phyloP scores from a whole-genome alignment of 441 rosid genomes.

The Jatropha multifida region DNA sequence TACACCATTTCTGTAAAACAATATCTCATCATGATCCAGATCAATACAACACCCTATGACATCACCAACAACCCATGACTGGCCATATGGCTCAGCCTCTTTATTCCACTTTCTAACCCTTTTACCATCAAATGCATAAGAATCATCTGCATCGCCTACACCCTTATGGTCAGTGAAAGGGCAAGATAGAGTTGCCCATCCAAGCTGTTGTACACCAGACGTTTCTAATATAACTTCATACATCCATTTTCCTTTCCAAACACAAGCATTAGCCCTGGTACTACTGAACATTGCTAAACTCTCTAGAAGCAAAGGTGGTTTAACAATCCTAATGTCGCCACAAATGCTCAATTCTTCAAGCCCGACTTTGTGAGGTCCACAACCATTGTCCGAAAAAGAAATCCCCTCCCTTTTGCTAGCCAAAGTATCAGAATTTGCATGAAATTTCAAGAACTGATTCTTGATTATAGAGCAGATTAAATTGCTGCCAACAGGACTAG shows the following conservation, averaged over 20 bases:
- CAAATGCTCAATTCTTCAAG: constrained; percentile 75
- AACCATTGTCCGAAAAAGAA: constrained; percentile 42
- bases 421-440: constrained; percentile 23
- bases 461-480: constrained; percentile 49
- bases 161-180: constrained; percentile 92
- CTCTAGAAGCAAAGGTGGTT: constrained; percentile 77
- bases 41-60: constrained; percentile 94
- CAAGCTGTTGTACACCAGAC: constrained; percentile 88
- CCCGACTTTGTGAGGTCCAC: constrained; percentile 47
- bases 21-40: constrained; percentile 65
- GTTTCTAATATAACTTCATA: constrained; percentile 92
- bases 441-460: constrained; percentile 49
- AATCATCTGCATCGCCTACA: constrained; percentile 98
- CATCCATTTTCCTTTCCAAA: constrained; percentile 99
- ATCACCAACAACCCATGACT: constrained; percentile 92
- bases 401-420: constrained; percentile 60
- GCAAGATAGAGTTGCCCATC: constrained; percentile 92
- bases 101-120: constrained; percentile 94
- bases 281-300: constrained; percentile 94
- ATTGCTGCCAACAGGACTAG: constrained; percentile 45
- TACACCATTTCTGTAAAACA: constrained; percentile 81
- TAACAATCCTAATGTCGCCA: constrained; percentile 70
- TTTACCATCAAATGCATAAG: constrained; percentile 96
- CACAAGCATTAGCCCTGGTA: constrained; percentile 78
- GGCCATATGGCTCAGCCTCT: constrained; percentile 77